phyloP scores from a whole-genome alignment of 176 grass and related monocot species.

The Chloris gayana region DNA sequence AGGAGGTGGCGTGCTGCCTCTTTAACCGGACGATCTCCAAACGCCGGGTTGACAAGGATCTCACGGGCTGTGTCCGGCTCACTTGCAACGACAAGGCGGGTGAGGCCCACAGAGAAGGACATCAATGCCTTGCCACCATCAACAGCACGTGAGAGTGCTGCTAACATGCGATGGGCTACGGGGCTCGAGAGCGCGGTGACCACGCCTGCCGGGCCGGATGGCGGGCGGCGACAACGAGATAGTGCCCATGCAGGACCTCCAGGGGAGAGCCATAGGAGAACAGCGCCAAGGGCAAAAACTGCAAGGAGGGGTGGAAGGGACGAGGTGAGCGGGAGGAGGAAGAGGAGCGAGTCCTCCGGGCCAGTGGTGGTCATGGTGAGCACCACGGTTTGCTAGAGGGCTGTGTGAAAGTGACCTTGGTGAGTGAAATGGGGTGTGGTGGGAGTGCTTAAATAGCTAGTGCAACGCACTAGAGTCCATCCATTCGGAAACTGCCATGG shows the following conservation, averaged over 20 bases:
- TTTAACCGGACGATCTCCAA: constrained; percentile 77
- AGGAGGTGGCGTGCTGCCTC: constrained; percentile 72
- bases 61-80: constrained; percentile 69
- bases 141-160: background rate
- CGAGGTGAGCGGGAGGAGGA: background rate
- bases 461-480: background rate
- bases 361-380: background rate
- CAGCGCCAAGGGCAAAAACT: background rate
- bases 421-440: background rate
- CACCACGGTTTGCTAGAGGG: background rate
- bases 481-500: background rate
- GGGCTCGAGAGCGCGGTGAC: background rate
- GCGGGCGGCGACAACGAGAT: background rate
- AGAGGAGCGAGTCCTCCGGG: background rate
- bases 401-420: background rate
- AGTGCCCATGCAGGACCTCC: background rate
- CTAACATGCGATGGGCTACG: background rate
- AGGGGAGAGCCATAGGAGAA: background rate
- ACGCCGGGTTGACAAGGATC: constrained; percentile 65
- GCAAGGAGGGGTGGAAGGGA: background rate
- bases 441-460: background rate
- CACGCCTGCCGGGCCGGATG: background rate
- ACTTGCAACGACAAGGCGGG: constrained; percentile 76
- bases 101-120: constrained; percentile 81
- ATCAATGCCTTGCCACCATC: constrained; percentile 40